Evolutionary conservation across 192 early-diverging fungal genomes (phyloP), one percentile per base, ranked within the genome.

Genomic region (Coemansia sp.): DNA sequence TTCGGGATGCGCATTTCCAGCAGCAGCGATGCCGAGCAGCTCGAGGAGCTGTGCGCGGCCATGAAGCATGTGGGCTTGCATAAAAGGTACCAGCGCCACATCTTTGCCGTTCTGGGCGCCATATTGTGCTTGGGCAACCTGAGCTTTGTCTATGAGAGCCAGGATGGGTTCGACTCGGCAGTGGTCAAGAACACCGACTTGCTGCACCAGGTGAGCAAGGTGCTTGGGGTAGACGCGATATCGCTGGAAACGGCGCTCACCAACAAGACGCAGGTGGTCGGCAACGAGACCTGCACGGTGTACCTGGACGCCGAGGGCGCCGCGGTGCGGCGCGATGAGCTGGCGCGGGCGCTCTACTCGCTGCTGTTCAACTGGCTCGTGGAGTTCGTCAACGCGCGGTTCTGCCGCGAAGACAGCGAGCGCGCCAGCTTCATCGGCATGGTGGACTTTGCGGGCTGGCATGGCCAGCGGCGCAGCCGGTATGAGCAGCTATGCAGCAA

Each of bases 81-180:
- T 84, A 82, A 58, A 88, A 85, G 66, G 53, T 85, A 89, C 64
- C 87, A 87, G 34, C 86, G 83, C 23, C 89, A 92, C 61, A 89
- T 95, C 46, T 92, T 93, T 62, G 82, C 90, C 37, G 78, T 90
- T 28, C 66, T 98, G 37, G 86, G 92, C 0, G 86, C 90, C 16
- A 87, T 98, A 47, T 71, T 98, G 31, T 89, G 93, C 42, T 71
- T 98, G 11, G 93, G 93, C 14, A 93, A 95, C 53, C 63, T 98
- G 37, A 67, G 81, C 30, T 98, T 98, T 66, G 61, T 85, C 85
- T 89, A 56, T 79, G 93, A 93, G 49, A 88, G 91, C 37, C 84
- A 90, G 34, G 87, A 3, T 39, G 79, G 84, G 3, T 83, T 91
- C 58, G 93, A 96, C 52, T 84, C 90, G 16, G 89, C 88, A 18